These are phyloP conservation scores for Suillus decipiens DNA, from an alignment of 768 basidiomycete genomes.

Conservation along the genomic window DNA sequence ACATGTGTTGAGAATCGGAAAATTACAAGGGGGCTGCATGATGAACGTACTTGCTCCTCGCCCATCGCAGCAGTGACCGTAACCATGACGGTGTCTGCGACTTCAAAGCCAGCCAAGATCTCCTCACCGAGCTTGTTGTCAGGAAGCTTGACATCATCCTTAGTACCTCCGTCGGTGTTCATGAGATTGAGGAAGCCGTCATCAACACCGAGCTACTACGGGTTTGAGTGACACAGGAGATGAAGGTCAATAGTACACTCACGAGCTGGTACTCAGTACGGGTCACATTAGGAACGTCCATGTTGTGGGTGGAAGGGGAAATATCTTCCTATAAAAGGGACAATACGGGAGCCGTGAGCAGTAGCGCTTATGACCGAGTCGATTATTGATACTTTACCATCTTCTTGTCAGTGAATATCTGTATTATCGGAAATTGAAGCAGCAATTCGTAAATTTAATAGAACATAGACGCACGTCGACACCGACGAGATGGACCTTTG, in stretches of 20 bases:
- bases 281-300: constrained; percentile 95
- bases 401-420: constrained; percentile 99
- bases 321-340: constrained; percentile 74
- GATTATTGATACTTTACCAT: constrained; percentile 53
- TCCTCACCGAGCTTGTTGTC: constrained; percentile 78
- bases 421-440: constrained; percentile 19
- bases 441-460: constrained; percentile 5
- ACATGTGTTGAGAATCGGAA: not conserved
- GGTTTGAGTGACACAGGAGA: constrained; percentile 9
- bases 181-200: constrained; percentile 97
- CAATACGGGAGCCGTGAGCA: not conserved
- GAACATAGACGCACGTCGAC: constrained; percentile 74
- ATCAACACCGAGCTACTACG: constrained; percentile 76
- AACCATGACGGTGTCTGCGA: constrained; percentile 84
- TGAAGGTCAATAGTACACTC: constrained; percentile 27
- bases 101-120: constrained; percentile 73
- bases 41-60: constrained; percentile 68
- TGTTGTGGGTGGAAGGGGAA: constrained; percentile 97
- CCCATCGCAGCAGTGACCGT: constrained; percentile 89
- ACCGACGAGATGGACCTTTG: constrained; percentile 97
- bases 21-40: constrained; percentile 20
- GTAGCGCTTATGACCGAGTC: constrained; percentile 9
- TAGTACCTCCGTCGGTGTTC: constrained; percentile 72
- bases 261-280: constrained; percentile 93
- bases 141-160: constrained; percentile 95